Base-by-base conservation (phyloP, 257 asterid genomes). In the Ophiorrhiza pumila region DNA sequence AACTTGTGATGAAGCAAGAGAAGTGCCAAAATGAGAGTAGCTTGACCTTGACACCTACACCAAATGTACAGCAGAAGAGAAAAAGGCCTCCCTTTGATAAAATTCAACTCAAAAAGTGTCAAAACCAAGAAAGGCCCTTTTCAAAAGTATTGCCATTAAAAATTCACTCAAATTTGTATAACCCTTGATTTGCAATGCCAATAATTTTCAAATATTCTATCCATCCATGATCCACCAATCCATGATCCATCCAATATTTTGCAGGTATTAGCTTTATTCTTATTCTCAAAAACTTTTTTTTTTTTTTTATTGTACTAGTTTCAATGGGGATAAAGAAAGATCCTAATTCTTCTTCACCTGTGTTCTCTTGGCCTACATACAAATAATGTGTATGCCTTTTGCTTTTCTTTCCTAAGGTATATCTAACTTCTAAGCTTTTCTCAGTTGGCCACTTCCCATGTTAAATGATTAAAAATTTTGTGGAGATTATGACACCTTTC, bases 281-380 rank as follows among this genome's bases (percentile, higher is more conserved):
- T 78, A 78, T 78, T 77, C 81, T 64, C 14, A 9, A 14, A 3
- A 47, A 14, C n/a, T 55, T 15, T 20, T 62, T 73, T 72, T 18
- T 4, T 10, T 13, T 2, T 53, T n/a, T 45, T 45, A 0, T 50
- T 50, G 5, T 29, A 11, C 7, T 45, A 12, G 6, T 69, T 29
- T 37, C n/a, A 37, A 43, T 70, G 41, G 60, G 65, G 65, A 3
- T 17, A 42, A 65, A 65, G 53, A 42, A 41, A 18, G 70, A 31
- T 57, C 45, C 75, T 18, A 32, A 37, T 37, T 23, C 50, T 52
- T 69, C 73, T 25, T 66, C 29, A 10, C 18, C 37, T 60, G 31
- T 68, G 75, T 82, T 67, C 73, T 68, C 27, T 74, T 80, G 79
- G 71, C 78, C 82, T 56, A 23, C 63, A 27, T 53, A 17, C 1